Evolutionary conservation across 768 basidiomycete species (phyloP), one percentile per base, ranked within the genome.

Genomic region (Saitozyma podzolica): DNA sequence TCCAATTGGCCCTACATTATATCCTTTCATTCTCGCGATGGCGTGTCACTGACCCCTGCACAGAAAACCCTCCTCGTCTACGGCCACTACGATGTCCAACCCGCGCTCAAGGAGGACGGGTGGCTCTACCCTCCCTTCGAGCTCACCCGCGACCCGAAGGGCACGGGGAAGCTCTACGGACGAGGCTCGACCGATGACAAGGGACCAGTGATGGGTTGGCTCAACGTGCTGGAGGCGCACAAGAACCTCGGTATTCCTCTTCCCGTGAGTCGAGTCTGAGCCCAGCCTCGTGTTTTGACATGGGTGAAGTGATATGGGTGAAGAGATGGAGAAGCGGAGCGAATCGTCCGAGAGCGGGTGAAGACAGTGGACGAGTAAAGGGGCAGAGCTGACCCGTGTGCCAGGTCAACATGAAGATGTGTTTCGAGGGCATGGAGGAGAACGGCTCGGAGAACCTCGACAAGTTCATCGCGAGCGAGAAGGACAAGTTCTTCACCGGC

Each of bases 391-490:
- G 37, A 54, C 50, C 29, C 29, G 2, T 13, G 42, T 10, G 14
- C 7, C 51, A 78, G 75, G 77, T 97, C 37, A 96, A 97, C 77
- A 80, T 97, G 59, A 86, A 86, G 66, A 87, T 90, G 82, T 91
- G 90, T 83, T 93, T 98, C 70, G 95, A 98, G 78, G 94, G 82
- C 54, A 98, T 96, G 94, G 95, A 98, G 78, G 95, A 98, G 82
- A 88, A 85, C 64, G 94, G 93, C 6, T 90, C 89, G 48, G 90
- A 91, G 69, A 92, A 93, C 1, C 84, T 97, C 11, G 93, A 96
- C 70, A 89, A 90, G 41, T 85, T 95, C 50, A 91, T 97, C 64
- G 80, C 83, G 63, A 82, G 83, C 53, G 93, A 96, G 82, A 85
- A 86, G 65, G 81, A 83, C 54, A 85, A 86, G 20, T 96, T 87